Evolutionary conservation across 2,329 filamentous ascomycete species (phyloP).

Genomic region (Mollisia scopiformis): DNA sequence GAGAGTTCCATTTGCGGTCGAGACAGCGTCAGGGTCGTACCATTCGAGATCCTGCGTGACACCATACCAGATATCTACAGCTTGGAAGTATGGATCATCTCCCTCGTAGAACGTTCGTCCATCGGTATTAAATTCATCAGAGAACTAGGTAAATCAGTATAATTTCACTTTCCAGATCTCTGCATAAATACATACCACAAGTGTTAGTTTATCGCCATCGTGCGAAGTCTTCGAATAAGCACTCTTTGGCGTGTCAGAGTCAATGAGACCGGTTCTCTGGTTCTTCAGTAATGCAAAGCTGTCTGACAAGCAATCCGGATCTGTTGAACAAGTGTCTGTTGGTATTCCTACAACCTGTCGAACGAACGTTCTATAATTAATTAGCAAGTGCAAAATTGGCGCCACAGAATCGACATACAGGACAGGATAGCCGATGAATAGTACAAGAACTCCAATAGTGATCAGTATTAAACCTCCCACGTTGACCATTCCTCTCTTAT

Average conservation of each 20-base stretch:
- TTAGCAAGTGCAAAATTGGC: conserved; percentile 19
- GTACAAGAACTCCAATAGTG: conserved; percentile 59
- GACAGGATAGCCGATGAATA: conserved; percentile 73
- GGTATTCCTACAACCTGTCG: conserved; percentile 38
- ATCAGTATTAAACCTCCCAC: conserved; percentile 64
- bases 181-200: conserved; percentile 45
- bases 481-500: conserved; percentile 64
- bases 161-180: neutral
- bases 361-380: conserved; percentile 57
- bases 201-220: conserved; percentile 62
- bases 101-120: conserved; percentile 72
- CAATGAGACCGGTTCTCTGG: conserved; percentile 62
- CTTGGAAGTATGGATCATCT: conserved; percentile 71
- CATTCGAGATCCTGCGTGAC: conserved; percentile 71
- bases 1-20: conserved; percentile 63
- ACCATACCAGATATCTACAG: conserved; percentile 72
- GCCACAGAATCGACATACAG: conserved; percentile 48
- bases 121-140: conserved; percentile 70
- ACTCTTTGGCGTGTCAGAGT: conserved; percentile 66
- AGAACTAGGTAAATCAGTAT: conserved; percentile 50
- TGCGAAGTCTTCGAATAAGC: conserved; percentile 57
- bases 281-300: conserved; percentile 56
- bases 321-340: conserved; percentile 36
- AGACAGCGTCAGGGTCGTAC: conserved; percentile 71
- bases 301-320: conserved; percentile 43